Conservation (phyloP, 768 basidiomycete species). For the Rhodotorula taiwanensis region DNA sequence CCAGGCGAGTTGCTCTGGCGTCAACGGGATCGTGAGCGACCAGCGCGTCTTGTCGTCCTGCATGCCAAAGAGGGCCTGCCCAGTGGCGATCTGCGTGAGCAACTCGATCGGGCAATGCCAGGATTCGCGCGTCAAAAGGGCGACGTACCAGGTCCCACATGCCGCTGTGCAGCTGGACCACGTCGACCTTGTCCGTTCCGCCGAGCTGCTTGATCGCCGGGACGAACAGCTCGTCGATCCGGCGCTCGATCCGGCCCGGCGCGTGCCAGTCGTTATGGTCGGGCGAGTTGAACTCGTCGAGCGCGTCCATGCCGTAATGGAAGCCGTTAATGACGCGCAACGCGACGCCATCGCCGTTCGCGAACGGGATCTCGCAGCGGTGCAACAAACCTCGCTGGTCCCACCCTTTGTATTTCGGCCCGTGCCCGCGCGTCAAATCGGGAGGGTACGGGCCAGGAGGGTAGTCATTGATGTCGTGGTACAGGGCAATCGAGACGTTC, state of each 20-base stretch:
- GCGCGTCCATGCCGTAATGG: constrained; percentile 36
- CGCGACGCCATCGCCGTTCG: constrained; percentile 12
- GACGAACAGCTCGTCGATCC: constrained; percentile 33
- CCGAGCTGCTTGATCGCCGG: constrained; percentile 30
- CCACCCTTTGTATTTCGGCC: constrained; percentile 32
- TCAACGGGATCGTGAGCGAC: constrained; percentile 27
- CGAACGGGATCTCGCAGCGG: constrained; percentile 30
- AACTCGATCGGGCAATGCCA: background rate
- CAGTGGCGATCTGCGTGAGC: background rate
- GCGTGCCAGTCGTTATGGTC: constrained; percentile 35
- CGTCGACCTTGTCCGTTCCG: constrained; percentile 26
- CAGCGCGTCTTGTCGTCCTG: constrained; percentile 36
- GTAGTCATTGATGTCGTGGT: constrained; percentile 21
- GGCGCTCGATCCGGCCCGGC: constrained; percentile 28
- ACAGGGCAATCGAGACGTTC: constrained; percentile 32
- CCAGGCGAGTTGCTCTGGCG: constrained; percentile 35
- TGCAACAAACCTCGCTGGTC: constrained; percentile 36
- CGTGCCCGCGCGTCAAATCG: constrained; percentile 28
- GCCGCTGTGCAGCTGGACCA: constrained; percentile 29
- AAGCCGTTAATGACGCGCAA: constrained; percentile 35
- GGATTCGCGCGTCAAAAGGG: background rate
- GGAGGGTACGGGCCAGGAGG: constrained; percentile 17
- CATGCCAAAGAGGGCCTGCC: constrained; percentile 32
- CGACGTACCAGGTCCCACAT: constrained; percentile 35
- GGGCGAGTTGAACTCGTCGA: constrained; percentile 36